Conservation (phyloP, 2,329 filamentous ascomycete species). For the Colletotrichum graminicola region DNA sequence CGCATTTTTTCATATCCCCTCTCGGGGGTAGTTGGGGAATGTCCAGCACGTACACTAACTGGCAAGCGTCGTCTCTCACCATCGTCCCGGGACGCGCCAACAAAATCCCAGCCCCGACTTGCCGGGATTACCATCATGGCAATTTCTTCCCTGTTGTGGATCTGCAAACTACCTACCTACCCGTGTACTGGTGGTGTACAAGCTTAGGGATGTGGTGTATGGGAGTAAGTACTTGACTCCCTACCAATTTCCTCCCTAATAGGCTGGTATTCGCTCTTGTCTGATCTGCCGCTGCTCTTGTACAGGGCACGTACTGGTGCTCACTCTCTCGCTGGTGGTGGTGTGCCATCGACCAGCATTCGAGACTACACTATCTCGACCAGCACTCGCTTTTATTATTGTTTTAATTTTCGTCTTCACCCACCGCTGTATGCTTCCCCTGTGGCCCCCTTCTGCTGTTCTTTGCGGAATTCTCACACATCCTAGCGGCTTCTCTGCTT, state of each 20-base stretch:
- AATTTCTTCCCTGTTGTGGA: slow-evolving; percentile 36
- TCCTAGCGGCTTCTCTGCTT: neutral
- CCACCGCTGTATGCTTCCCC: neutral
- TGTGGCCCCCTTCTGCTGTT: neutral
- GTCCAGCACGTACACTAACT: neutral
- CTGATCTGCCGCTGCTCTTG: neutral
- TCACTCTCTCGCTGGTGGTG: neutral
- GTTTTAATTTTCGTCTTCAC: slow-evolving; percentile 10
- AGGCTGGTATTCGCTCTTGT: neutral
- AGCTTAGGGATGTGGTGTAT: neutral
- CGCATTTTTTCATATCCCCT: no score
- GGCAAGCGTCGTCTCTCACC: slow-evolving; percentile 7
- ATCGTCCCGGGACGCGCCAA: slow-evolving; percentile 9
- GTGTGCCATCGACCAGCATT: slow-evolving; percentile 28
- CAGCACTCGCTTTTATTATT: slow-evolving; percentile 19
- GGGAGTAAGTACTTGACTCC: neutral
- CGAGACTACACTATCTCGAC: slow-evolving; percentile 1
- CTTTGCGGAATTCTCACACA: slow-evolving; percentile 17
- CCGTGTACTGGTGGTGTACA: neutral
- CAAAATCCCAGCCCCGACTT: slow-evolving; percentile 10
- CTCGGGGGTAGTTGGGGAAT: no score
- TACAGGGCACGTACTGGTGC: neutral
- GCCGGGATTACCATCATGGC: slow-evolving; percentile 32
- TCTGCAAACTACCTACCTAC: neutral
- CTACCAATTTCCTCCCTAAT: neutral